Conservation (phyloP, 371 early-diverging fungal species). For the Mucor velutinosus region DNA sequence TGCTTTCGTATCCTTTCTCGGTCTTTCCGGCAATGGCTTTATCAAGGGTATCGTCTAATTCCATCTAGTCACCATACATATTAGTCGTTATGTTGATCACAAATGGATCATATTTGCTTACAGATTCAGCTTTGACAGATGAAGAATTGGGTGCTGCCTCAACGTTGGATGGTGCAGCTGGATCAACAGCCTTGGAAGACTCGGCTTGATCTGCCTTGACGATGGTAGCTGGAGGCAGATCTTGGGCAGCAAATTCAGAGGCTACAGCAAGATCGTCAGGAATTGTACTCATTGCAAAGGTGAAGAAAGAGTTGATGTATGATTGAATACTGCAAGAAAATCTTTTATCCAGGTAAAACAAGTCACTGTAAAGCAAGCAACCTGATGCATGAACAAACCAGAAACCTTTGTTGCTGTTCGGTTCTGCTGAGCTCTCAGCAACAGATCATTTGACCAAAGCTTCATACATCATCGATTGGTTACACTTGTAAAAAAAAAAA, state of each 20-base stretch:
- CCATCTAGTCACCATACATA: not conserved
- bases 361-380: constrained; percentile 1
- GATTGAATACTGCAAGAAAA: not conserved
- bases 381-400: not conserved
- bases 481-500: not conserved
- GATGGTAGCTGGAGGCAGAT: not conserved
- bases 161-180: not conserved
- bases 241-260: constrained; percentile 13
- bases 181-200: not conserved
- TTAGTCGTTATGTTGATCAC: not conserved
- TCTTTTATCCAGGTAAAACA: constrained; percentile 8
- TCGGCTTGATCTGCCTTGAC: not conserved
- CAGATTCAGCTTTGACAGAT: not conserved
- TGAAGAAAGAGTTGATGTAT: not conserved
- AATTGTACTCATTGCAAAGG: not conserved
- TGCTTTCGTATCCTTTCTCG: constrained; percentile 34
- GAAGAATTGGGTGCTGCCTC: not conserved
- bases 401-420: not conserved
- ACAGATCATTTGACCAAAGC: not conserved
- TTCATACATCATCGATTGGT: not conserved
- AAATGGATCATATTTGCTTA: not conserved
- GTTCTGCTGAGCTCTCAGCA: not conserved
- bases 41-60: constrained; percentile 25
- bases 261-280: constrained; percentile 15
- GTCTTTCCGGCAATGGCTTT: constrained; percentile 28